phyloP scores from a whole-genome alignment of 805 yeast species.

The Zygosaccharomyces bisporus region DNA sequence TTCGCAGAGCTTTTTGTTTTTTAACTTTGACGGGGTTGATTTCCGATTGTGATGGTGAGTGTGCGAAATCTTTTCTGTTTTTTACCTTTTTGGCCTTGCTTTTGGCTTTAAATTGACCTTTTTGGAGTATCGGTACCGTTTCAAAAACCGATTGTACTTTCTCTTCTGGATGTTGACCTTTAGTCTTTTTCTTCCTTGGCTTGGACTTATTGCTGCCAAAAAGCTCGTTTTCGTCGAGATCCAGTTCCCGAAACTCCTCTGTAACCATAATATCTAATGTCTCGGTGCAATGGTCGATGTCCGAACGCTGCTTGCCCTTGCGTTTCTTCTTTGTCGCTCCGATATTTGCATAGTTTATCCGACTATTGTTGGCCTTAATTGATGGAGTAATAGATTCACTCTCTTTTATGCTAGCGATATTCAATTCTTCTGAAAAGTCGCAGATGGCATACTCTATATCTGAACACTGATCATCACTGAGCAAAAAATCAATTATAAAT shows the following conservation, averaged over 20 bases:
- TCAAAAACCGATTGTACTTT: not conserved
- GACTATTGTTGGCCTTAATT: not conserved
- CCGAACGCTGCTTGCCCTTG: not conserved
- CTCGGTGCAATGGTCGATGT: not conserved
- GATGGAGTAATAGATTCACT: not conserved
- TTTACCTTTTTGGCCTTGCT: not conserved
- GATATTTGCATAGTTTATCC: not conserved
- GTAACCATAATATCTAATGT: not conserved
- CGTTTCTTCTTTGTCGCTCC: not conserved
- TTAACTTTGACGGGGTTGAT: too few species aligned
- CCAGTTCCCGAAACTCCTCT: not conserved
- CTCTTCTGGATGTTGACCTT: not conserved
- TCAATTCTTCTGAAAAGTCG: not conserved
- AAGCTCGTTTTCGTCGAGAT: conserved; percentile 4
- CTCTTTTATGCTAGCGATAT: not conserved
- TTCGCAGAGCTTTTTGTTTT: too few species aligned
- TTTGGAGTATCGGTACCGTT: not conserved
- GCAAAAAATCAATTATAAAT: conserved; percentile 1
- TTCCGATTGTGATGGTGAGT: not conserved
- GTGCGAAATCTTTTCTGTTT: not conserved
- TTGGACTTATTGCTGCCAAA: not conserved
- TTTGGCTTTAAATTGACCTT: not conserved
- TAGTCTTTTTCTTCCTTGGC: not conserved
- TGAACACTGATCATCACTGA: conserved; percentile 1
- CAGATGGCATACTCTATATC: not conserved